Conservation (phyloP, 2,329 filamentous ascomycete species). For the Aspergillus latus region DNA sequence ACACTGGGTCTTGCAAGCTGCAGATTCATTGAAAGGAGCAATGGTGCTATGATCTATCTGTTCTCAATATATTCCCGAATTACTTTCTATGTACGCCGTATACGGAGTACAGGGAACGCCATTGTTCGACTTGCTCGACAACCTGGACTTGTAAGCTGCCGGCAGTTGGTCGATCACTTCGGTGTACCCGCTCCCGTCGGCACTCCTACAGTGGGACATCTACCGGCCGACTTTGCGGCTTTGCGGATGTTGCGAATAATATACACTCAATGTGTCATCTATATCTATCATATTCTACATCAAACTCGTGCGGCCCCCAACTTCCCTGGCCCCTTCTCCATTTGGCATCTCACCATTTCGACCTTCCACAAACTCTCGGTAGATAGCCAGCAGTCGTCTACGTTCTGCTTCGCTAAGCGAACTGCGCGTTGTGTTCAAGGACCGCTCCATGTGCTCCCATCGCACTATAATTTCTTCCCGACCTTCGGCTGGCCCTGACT, state of each 20-base stretch:
- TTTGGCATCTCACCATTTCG: constrained; percentile 93
- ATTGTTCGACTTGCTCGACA: no score
- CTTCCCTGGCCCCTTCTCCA: constrained; percentile 85
- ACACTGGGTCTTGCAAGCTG: background rate
- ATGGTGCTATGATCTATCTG: background rate
- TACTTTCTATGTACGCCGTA: background rate
- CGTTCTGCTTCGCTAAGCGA: constrained; percentile 81
- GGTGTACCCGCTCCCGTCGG: background rate
- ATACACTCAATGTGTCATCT: constrained; percentile 6
- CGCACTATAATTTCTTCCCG: constrained; percentile 73
- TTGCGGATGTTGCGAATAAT: background rate
- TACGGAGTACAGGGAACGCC: background rate
- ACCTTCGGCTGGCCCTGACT: constrained; percentile 31
- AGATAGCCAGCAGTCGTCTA: constrained; percentile 73
- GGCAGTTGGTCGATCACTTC: background rate
- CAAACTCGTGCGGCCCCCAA: constrained; percentile 87
- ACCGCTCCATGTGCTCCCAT: constrained; percentile 79
- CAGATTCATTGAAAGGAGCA: background rate
- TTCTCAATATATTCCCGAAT: background rate
- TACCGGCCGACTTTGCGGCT: background rate
- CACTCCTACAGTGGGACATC: background rate
- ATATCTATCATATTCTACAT: constrained; percentile 59
- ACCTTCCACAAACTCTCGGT: constrained; percentile 87
- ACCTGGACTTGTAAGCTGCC: background rate
- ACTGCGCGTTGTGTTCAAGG: constrained; percentile 72